Base-by-base conservation (phyloP, 768 basidiomycete genomes). In the Amanita pseudoporphyria region DNA sequence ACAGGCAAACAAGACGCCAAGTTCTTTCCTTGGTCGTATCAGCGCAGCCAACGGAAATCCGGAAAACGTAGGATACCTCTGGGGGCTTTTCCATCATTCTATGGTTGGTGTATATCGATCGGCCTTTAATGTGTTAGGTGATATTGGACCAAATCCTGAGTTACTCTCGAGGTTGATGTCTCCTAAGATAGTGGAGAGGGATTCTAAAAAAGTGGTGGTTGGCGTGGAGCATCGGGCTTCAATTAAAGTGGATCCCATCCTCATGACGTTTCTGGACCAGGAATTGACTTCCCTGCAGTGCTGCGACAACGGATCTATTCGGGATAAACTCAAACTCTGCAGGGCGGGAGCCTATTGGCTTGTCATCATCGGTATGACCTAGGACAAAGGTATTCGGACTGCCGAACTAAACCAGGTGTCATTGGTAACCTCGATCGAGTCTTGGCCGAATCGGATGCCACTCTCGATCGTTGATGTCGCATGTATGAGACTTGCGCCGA, bases 81-180 rank as follows among this genome's bases (percentile, higher is more conserved):
- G 3, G 13, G 3, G 3, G 9, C 13, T 6, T 14, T 24, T 18
- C 19, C 43, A 1, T 36, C 45, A 13, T 46, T 21, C 13, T 46
- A 46, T 41, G 40, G 9, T 14, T 41, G 40, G 40, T 41, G 26
- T 24, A 9, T 24, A n/a, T 41, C n/a, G n/a, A n/a, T n/a, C n/a
- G n/a, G n/a, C n/a, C n/a, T n/a, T n/a, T n/a, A n/a, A n/a, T n/a
- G n/a, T n/a, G n/a, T n/a, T n/a, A n/a, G n/a, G n/a, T n/a, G n/a
- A n/a, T n/a, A n/a, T n/a, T n/a, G n/a, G n/a, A n/a, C n/a, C n/a
- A n/a, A n/a, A n/a, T n/a, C n/a, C n/a, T n/a, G n/a, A n/a, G n/a
- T n/a, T n/a, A n/a, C n/a, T n/a, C n/a, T 22, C 18, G 7, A 24
- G 13, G 22, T 41, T n/a, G 14, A 41, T 59, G 60, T 40, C 47